Evolutionary conservation across 2,329 filamentous ascomycete genomes (phyloP).

Genomic region (Sclerotinia nivalis): DNA sequence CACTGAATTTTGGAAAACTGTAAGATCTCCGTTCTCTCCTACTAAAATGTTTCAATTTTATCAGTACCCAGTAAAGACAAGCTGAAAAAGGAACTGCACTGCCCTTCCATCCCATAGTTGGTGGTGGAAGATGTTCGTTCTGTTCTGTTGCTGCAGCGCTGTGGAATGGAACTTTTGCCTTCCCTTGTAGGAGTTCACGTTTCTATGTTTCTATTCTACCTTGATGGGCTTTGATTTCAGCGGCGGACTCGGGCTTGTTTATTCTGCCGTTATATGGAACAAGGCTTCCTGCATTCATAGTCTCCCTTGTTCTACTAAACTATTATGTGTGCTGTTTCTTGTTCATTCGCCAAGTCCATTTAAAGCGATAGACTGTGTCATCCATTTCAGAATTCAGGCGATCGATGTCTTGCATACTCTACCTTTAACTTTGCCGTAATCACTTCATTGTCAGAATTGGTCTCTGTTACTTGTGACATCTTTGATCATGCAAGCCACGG

Average conservation of each 20-base stretch:
- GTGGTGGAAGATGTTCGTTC: not conserved
- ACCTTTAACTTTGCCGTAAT: too few species aligned
- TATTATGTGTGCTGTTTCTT: not conserved
- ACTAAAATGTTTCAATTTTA: too few species aligned
- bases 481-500: not conserved
- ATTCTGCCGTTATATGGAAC: not conserved
- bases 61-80: not conserved
- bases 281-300: not conserved
- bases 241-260: not conserved
- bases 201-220: not conserved
- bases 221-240: not conserved
- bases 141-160: not conserved
- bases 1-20: too few species aligned
- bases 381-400: too few species aligned
- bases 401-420: too few species aligned
- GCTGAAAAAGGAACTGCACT: not conserved
- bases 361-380: too few species aligned
- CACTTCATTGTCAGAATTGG: too few species aligned
- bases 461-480: not conserved
- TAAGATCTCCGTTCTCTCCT: too few species aligned
- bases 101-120: not conserved
- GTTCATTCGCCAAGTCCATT: too few species aligned
- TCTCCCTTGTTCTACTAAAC: not conserved
- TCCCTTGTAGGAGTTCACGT: not conserved
- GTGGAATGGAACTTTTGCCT: not conserved